These are phyloP conservation scores for Boletus coccyginus DNA, from an alignment of 768 basidiomycete genomes.

Conservation along the genomic window DNA sequence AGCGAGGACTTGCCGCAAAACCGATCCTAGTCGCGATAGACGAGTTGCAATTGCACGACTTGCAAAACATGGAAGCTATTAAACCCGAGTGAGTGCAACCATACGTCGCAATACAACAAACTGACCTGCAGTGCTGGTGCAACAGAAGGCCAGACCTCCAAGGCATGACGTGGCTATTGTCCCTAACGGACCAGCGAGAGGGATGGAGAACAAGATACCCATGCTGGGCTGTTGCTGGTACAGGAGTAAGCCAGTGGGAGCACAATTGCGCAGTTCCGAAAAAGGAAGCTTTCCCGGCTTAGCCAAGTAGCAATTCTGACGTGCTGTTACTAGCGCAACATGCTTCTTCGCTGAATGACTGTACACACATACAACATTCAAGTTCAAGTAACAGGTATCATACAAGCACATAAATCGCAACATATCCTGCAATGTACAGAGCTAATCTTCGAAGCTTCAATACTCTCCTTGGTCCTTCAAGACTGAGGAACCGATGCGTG, in stretches of 20 bases:
- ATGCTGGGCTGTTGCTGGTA: constrained; percentile 37
- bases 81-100: not conserved
- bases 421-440: not conserved
- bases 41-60: constrained; percentile 98
- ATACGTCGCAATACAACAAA: constrained; percentile 11
- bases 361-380: not conserved
- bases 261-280: not conserved
- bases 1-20: constrained; percentile 65
- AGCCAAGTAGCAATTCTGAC: no score
- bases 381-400: not conserved
- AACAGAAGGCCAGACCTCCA: constrained; percentile 80
- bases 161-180: constrained; percentile 82
- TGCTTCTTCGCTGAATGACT: no score
- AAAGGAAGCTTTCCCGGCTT: not conserved
- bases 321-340: no score
- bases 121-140: constrained; percentile 80
- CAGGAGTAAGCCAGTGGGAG: not conserved
- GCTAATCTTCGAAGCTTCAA: not conserved
- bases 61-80: constrained; percentile 92
- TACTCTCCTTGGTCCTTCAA: not conserved
- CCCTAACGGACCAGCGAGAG: constrained; percentile 63
- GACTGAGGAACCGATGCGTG: not conserved
- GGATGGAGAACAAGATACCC: constrained; percentile 74
- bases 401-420: not conserved
- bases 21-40: constrained; percentile 97